These are phyloP conservation scores for Xylaria sp. DNA, from an alignment of 495 filamentous ascomycete genomes.

Conservation along the genomic window DNA sequence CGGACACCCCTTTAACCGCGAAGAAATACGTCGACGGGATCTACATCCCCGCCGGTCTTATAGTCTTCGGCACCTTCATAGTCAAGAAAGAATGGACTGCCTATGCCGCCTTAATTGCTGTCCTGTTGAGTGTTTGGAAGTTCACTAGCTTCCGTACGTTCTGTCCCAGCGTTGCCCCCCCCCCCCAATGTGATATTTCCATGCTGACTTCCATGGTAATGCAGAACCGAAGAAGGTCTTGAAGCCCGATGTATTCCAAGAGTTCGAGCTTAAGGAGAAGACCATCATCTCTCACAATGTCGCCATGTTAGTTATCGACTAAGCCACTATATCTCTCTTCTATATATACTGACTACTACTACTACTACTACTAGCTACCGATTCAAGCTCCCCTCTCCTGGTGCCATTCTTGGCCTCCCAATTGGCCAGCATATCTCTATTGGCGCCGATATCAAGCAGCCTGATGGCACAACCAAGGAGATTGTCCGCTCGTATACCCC, in stretches of 20 bases:
- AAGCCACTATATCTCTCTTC: background rate
- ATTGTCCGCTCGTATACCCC: constrained; percentile 96
- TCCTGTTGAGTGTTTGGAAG: constrained; percentile 68
- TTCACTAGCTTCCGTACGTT: constrained; percentile 65
- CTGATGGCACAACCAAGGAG: constrained; percentile 77
- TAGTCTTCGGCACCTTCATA: constrained; percentile 77
- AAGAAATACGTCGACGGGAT: constrained; percentile 69
- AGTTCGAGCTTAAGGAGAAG: constrained; percentile 89
- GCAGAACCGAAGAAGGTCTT: constrained; percentile 79
- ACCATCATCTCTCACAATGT: constrained; percentile 96
- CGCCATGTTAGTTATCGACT: constrained; percentile 68
- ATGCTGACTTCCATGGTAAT: constrained; percentile 34
- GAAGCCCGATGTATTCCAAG: constrained; percentile 85
- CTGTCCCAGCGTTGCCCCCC: background rate
- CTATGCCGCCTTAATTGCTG: constrained; percentile 70
- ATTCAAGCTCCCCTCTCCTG: constrained; percentile 78
- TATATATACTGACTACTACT: constrained; percentile 23
- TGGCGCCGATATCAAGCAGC: constrained; percentile 70
- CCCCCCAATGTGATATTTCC: constrained; percentile 27
- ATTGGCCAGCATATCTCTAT: constrained; percentile 99
- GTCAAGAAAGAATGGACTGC: constrained; percentile 79
- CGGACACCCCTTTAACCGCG: constrained; percentile 36
- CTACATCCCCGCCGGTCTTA: constrained; percentile 83
- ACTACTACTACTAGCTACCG: constrained; percentile 71
- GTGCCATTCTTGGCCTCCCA: constrained; percentile 88